Conservation (phyloP, 2,329 filamentous ascomycete species). For the Salinomyces thailandicus region DNA sequence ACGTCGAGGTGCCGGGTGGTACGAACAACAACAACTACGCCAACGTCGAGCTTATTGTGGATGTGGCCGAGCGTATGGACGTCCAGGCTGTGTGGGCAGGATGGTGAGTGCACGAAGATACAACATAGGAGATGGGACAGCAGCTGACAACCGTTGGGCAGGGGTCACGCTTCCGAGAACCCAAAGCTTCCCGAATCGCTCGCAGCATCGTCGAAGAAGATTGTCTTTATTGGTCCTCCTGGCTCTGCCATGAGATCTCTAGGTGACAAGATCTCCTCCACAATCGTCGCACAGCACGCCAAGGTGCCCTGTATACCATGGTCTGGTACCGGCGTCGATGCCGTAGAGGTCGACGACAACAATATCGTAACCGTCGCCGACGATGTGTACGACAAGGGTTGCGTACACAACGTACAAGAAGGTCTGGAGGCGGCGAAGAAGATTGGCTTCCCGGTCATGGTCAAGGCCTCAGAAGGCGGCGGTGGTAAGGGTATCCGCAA, state of each 20-base stretch:
- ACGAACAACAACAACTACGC: slow-evolving; percentile 99
- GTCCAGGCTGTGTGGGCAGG: slow-evolving; percentile 98
- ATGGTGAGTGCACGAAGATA: slow-evolving; percentile 54
- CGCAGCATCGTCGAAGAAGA: slow-evolving; percentile 93
- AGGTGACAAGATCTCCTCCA: slow-evolving; percentile 98
- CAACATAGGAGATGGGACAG: no score
- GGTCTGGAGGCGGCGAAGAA: slow-evolving; percentile 74
- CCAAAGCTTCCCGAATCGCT: slow-evolving; percentile 93
- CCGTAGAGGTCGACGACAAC: slow-evolving; percentile 65
- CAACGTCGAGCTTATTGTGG: slow-evolving; percentile 97
- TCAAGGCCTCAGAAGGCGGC: slow-evolving; percentile 99
- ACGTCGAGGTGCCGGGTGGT: slow-evolving; percentile 95
- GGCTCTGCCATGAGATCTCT: slow-evolving; percentile 98
- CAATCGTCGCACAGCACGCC: slow-evolving; percentile 96
- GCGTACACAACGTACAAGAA: slow-evolving; percentile 80
- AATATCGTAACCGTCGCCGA: slow-evolving; percentile 90
- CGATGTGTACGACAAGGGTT: slow-evolving; percentile 77
- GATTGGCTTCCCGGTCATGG: slow-evolving; percentile 98
- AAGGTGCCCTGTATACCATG: slow-evolving; percentile 97
- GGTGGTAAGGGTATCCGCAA: slow-evolving; percentile 99
- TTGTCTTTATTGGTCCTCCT: slow-evolving; percentile 96
- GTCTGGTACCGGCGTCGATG: slow-evolving; percentile 85
- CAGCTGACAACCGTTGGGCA: slow-evolving; percentile 28
- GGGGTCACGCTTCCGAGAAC: slow-evolving; percentile 98
- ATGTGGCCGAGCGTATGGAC: slow-evolving; percentile 95